Conservation (phyloP, 2,329 filamentous ascomycete species). For the Fusarium keratoplasticum region DNA sequence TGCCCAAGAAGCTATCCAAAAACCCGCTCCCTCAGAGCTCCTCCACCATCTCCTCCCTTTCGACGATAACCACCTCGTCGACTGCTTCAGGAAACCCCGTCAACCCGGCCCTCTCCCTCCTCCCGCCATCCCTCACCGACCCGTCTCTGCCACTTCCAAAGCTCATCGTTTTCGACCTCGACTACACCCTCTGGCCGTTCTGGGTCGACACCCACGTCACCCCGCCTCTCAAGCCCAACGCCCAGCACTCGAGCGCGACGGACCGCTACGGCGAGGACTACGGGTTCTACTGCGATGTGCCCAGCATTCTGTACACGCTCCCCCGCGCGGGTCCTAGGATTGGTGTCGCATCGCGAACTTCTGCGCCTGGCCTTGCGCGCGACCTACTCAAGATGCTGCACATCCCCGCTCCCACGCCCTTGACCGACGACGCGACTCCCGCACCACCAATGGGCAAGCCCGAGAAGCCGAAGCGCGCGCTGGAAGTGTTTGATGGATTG, state of each 20-base stretch:
- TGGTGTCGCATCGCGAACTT: slow-evolving; percentile 83
- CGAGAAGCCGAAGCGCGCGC: slow-evolving; percentile 57
- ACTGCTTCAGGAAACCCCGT: slow-evolving; percentile 47
- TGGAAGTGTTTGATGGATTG: slow-evolving; percentile 70
- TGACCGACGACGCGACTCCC: slow-evolving; percentile 13
- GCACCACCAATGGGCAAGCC: slow-evolving; percentile 32
- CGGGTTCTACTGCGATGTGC: slow-evolving; percentile 77
- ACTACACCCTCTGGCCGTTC: slow-evolving; percentile 99
- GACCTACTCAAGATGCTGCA: slow-evolving; percentile 84
- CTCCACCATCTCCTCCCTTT: slow-evolving; percentile 35
- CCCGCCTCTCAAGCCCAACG: slow-evolving; percentile 71
- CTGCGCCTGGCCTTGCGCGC: slow-evolving; percentile 80
- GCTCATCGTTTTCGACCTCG: slow-evolving; percentile 92
- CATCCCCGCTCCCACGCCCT: slow-evolving; percentile 54
- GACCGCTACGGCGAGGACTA: slow-evolving; percentile 74
- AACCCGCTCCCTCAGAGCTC: slow-evolving; percentile 36
- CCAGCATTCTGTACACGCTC: slow-evolving; percentile 73
- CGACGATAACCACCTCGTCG: slow-evolving; percentile 37
- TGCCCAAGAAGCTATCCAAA: slow-evolving; percentile 51
- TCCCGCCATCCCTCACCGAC: slow-evolving; percentile 61
- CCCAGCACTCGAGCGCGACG: slow-evolving; percentile 56
- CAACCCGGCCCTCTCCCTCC: slow-evolving; percentile 48
- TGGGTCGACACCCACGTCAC: slow-evolving; percentile 96
- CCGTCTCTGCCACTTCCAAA: slow-evolving; percentile 77
- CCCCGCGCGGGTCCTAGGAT: slow-evolving; percentile 61